Evolutionary conservation across 202 grass and related monocot genomes (phyloP).

Genomic region (Zizania palustris): DNA sequence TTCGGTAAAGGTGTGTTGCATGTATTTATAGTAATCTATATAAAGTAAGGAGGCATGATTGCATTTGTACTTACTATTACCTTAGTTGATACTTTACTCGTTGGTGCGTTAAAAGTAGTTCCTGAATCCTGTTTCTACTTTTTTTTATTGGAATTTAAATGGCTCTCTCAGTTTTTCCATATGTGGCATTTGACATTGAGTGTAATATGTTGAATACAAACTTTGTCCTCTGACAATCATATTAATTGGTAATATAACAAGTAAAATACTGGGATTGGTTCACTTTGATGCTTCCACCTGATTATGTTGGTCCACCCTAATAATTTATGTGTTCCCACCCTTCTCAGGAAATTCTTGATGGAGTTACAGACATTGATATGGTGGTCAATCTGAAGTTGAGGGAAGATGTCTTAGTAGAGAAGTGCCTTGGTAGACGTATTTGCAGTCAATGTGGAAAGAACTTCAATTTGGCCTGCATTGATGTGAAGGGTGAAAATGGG

Average conservation of each 20-base stretch:
- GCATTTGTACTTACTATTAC: slow-evolving; percentile 7
- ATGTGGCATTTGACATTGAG: background rate
- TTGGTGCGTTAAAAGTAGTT: background rate
- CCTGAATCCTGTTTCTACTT: background rate
- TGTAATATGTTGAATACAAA: background rate
- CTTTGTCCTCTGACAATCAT: background rate
- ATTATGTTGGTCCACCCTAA: slow-evolving; percentile 2
- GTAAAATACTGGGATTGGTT: background rate
- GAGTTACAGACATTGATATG: slow-evolving; percentile 77
- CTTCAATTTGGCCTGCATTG: slow-evolving; percentile 84
- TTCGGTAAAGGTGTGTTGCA: background rate
- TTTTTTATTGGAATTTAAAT: background rate
- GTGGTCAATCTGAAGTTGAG: slow-evolving; percentile 88
- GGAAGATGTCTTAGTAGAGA: slow-evolving; percentile 77
- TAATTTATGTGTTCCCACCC: background rate
- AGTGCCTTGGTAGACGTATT: slow-evolving; percentile 85
- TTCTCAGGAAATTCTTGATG: slow-evolving; percentile 76
- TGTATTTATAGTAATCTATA: background rate
- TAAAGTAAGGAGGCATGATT: background rate
- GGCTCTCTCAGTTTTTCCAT: background rate
- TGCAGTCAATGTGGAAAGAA: slow-evolving; percentile 70
- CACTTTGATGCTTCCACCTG: slow-evolving; percentile 1
- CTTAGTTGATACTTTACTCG: background rate
- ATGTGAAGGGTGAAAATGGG: slow-evolving; percentile 75
- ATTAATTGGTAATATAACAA: background rate